phyloP scores from a whole-genome alignment of 331 rosid species.

The Pyrus hybrid region DNA sequence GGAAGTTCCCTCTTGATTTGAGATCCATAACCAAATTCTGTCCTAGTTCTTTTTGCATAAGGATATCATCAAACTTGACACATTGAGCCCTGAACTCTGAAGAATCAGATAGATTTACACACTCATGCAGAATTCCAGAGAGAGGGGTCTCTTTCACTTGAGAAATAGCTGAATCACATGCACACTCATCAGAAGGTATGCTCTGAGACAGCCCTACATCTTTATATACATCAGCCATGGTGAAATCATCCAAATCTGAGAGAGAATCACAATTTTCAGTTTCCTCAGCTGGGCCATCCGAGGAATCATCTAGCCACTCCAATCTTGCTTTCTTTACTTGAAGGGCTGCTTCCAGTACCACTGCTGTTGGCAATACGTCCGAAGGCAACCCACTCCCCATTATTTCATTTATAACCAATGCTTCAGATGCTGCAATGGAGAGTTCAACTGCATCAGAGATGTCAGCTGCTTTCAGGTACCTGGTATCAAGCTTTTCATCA shows the following conservation, averaged over 20 bases:
- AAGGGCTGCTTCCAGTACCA: conserved; percentile 72
- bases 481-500: conserved; percentile 23
- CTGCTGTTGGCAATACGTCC: conserved; percentile 34
- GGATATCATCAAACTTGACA: conserved; percentile 21
- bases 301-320: conserved; percentile 37
- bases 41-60: conserved; percentile 21
- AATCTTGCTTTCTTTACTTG: conserved; percentile 62
- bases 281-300: conserved; percentile 26
- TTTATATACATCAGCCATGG: conserved; percentile 60
- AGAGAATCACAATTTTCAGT: conserved; percentile 47
- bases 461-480: conserved; percentile 31
- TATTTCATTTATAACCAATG: conserved; percentile 68
- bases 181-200: conserved; percentile 16
- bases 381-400: conserved; percentile 30
- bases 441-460: conserved; percentile 59
- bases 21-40: conserved; percentile 20
- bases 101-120: conserved; percentile 16
- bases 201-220: conserved; percentile 57
- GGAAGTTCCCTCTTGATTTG: conserved; percentile 14
- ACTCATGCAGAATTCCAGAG: conserved; percentile 17
- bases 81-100: conserved; percentile 19
- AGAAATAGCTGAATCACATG: conserved; percentile 21
- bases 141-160: conserved; percentile 34
- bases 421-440: conserved; percentile 83
- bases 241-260: conserved; percentile 72